Conservation (phyloP, 2,329 filamentous ascomycete species). For the Didymella pomorum region DNA sequence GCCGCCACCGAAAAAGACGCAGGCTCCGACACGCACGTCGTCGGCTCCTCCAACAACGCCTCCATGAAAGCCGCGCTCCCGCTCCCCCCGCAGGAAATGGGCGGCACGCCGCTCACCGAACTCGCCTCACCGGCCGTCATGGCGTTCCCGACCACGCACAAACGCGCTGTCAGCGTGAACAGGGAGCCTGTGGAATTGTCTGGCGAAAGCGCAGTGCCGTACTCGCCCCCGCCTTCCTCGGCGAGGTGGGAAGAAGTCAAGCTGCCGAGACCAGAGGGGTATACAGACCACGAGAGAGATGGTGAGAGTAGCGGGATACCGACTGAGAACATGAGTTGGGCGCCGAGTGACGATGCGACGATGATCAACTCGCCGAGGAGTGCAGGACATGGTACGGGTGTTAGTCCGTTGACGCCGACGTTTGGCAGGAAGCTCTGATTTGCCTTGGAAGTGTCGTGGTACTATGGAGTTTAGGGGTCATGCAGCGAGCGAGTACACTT, state of each 20-base stretch:
- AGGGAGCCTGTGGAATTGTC: conserved; percentile 37
- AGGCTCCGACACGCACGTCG: conserved; percentile 20
- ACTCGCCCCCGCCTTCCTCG: conserved; percentile 20
- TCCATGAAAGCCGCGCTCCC: conserved; percentile 27
- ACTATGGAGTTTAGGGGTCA: not conserved
- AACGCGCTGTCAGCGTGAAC: conserved; percentile 33
- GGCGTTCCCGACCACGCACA: conserved; percentile 28
- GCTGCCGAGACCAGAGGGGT: conserved; percentile 21
- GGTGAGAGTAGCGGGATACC: conserved; percentile 23
- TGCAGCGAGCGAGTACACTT: too few species aligned
- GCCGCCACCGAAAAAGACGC: conserved; percentile 33
- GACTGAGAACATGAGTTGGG: conserved; percentile 31
- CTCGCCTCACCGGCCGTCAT: conserved; percentile 28
- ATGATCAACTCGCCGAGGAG: conserved; percentile 12
- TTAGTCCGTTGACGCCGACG: conserved; percentile 32
- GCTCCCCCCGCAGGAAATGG: conserved; percentile 30
- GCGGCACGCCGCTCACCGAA: conserved; percentile 37
- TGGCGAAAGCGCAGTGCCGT: conserved; percentile 19
- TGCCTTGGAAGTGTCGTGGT: not conserved
- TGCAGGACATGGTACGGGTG: conserved; percentile 19
- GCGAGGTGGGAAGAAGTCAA: conserved; percentile 38
- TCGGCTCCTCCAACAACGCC: conserved; percentile 4
- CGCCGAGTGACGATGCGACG: conserved; percentile 35
- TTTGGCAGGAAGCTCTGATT: conserved; percentile 15
- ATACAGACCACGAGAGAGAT: conserved; percentile 27